phyloP scores from a whole-genome alignment of 257 asterid species.

The Nicotiana paniculata region DNA sequence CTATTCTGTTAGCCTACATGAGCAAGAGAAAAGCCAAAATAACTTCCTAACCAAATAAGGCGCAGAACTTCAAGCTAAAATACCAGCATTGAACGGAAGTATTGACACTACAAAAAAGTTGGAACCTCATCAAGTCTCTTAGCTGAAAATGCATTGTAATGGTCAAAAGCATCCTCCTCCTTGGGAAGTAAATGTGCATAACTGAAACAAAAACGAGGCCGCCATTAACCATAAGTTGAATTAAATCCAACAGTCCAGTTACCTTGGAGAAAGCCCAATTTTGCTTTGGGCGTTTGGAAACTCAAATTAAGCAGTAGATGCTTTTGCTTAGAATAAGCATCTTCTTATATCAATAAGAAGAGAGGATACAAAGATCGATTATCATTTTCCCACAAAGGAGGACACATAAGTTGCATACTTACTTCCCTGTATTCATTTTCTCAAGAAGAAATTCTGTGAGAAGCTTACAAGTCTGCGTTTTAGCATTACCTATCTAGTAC shows the following conservation, averaged over 20 bases:
- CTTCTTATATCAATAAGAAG: neutral
- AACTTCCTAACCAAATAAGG: neutral
- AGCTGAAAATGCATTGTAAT: constrained; percentile 62
- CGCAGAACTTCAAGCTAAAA: neutral
- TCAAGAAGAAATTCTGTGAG: neutral
- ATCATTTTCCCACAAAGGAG: neutral
- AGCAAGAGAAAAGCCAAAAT: constrained; percentile 1
- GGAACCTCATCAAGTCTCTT: constrained; percentile 63
- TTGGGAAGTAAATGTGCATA: constrained; percentile 90
- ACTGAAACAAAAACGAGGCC: constrained; percentile 39
- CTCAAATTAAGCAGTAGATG: neutral
- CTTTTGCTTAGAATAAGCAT: neutral
- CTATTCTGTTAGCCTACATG: constrained; percentile 81
- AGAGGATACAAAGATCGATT: neutral
- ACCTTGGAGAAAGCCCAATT: neutral
- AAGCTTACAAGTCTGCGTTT: neutral
- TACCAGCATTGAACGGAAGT: neutral
- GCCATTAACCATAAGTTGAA: neutral
- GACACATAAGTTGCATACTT: neutral
- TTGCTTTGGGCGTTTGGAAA: neutral
- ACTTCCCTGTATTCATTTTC: neutral
- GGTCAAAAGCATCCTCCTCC: constrained; percentile 94
- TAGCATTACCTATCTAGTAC: neutral
- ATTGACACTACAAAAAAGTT: neutral
- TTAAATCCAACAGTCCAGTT: neutral